Conservation (phyloP, 2,329 filamentous ascomycete genomes). For the Beauveria scarabaeidicola region DNA sequence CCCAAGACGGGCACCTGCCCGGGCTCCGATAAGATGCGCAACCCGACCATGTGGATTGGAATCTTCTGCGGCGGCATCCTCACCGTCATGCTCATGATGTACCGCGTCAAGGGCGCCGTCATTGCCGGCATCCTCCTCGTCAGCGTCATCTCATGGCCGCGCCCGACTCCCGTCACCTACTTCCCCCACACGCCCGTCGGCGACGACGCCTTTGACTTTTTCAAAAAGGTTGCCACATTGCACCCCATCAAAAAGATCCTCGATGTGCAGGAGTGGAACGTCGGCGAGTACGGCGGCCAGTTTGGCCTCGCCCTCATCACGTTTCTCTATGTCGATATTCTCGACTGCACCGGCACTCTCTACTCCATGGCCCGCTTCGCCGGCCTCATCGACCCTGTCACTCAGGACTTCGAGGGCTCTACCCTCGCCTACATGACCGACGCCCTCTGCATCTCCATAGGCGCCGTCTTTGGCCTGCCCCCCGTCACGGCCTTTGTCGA, state of each 20-base stretch:
- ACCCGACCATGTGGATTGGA: constrained; percentile 76
- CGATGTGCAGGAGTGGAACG: constrained; percentile 64
- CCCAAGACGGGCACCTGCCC: constrained; percentile 49
- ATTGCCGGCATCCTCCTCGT: constrained; percentile 77
- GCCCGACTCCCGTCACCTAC: constrained; percentile 65
- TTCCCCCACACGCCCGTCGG: constrained; percentile 68
- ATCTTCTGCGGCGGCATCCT: constrained; percentile 80
- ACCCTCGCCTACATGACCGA: constrained; percentile 79
- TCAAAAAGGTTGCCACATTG: constrained; percentile 80
- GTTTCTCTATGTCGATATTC: constrained; percentile 84
- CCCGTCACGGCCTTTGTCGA: constrained; percentile 85
- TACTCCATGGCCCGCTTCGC: constrained; percentile 87
- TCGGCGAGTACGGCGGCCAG: constrained; percentile 59
- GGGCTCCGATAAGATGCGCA: constrained; percentile 64
- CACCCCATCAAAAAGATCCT: constrained; percentile 65
- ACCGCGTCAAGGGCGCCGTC: constrained; percentile 78
- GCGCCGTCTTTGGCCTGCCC: constrained; percentile 66
- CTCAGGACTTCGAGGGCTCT: constrained; percentile 81
- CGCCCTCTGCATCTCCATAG: constrained; percentile 69
- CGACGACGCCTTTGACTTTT: constrained; percentile 69
- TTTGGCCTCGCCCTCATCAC: constrained; percentile 81
- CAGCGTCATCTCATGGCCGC: constrained; percentile 82
- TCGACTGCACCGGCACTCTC: constrained; percentile 77
- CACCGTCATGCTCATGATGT: constrained; percentile 74
- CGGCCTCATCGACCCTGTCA: constrained; percentile 69